phyloP scores from a whole-genome alignment of 2,329 filamentous ascomycete genomes.

The Colletotrichum sp. region DNA sequence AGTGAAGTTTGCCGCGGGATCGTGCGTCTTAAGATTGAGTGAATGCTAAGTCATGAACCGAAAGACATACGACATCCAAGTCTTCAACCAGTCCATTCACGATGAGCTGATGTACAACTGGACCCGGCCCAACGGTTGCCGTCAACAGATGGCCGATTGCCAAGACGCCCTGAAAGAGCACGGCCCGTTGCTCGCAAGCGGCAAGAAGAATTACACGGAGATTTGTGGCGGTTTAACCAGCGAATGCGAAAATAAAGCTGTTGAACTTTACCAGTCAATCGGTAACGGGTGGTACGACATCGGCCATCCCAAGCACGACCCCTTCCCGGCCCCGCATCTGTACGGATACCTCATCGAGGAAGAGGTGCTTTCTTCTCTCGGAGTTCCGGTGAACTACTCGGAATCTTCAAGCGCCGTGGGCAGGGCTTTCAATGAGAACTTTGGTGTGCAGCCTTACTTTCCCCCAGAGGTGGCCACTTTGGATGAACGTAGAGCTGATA shows the following conservation, averaged over 20 bases:
- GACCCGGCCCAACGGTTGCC: slow-evolving; percentile 51
- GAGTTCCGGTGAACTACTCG: slow-evolving; percentile 64
- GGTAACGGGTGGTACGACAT: slow-evolving; percentile 25
- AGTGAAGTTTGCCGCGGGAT: background rate
- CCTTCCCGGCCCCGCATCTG: slow-evolving; percentile 21
- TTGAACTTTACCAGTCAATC: slow-evolving; percentile 8
- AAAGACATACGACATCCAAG: slow-evolving; percentile 63
- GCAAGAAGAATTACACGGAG: background rate
- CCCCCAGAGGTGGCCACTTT: background rate
- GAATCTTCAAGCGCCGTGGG: slow-evolving; percentile 11
- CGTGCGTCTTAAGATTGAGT: fast-evolving
- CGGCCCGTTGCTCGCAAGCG: slow-evolving; percentile 26
- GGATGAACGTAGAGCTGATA: background rate
- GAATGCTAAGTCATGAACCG: background rate
- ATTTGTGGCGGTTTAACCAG: slow-evolving; percentile 4
- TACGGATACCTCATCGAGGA: slow-evolving; percentile 23
- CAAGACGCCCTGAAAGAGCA: slow-evolving; percentile 38
- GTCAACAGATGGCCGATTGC: slow-evolving; percentile 58
- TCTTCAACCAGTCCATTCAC: slow-evolving; percentile 46
- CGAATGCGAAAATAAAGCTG: slow-evolving; percentile 29
- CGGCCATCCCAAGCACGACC: slow-evolving; percentile 20
- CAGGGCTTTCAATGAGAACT: background rate
- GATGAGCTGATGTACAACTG: slow-evolving; percentile 36
- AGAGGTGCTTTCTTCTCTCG: slow-evolving; percentile 61
- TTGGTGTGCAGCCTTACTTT: background rate